Percentiles rank a stretch among this genome's conserved stretches.
phyloP scores from a whole-genome alignment of 2,329 filamentous ascomycete genomes.

The Pseudogymnoascus pannorum region DNA sequence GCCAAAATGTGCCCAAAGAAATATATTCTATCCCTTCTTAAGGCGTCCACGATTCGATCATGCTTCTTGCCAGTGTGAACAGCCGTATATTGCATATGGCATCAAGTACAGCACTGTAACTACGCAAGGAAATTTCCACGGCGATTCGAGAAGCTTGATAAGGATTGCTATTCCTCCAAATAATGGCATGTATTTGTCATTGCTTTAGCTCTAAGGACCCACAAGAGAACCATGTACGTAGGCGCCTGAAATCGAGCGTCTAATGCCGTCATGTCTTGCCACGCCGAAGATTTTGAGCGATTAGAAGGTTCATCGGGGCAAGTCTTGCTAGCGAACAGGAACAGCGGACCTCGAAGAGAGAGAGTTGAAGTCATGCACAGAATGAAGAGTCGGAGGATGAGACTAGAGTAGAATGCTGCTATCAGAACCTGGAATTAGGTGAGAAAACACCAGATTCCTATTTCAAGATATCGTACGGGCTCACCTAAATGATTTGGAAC shows the following conservation, averaged over 20 bases:
- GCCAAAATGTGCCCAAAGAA: background rate
- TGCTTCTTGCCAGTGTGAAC: background rate
- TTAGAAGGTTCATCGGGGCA: background rate
- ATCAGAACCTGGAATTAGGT: background rate
- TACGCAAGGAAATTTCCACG: slow-evolving; percentile 24
- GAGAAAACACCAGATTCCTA: background rate
- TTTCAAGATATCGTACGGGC: background rate
- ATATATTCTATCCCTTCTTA: background rate
- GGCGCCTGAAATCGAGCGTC: background rate
- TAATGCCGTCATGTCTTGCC: background rate
- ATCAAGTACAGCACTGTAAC: background rate
- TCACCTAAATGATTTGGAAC: background rate
- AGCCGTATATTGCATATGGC: background rate
- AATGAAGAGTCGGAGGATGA: background rate
- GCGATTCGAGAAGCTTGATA: slow-evolving; percentile 35
- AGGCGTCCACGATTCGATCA: background rate
- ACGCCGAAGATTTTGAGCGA: background rate
- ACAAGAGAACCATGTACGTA: background rate
- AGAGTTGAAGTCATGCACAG: background rate
- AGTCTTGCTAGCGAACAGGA: background rate
- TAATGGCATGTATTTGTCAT: slow-evolving; percentile 19
- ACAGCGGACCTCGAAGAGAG: background rate
- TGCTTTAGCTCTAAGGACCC: background rate
- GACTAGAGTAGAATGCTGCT: background rate
- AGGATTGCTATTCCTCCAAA: slow-evolving; percentile 25